Conservation (phyloP, 2,329 filamentous ascomycete genomes). For the Clonostachys rosea region DNA sequence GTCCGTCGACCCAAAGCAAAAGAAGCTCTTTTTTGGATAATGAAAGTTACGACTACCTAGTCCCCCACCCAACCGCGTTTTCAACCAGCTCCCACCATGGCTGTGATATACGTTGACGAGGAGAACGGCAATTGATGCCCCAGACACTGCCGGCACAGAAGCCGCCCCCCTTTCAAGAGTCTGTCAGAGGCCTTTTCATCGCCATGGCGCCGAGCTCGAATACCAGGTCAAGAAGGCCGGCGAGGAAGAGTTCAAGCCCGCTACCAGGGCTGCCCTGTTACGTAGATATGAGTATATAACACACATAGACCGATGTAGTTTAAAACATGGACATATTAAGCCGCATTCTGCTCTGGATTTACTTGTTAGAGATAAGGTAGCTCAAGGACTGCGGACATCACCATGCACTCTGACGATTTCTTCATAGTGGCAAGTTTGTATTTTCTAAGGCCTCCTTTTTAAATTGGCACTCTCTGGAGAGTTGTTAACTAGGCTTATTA, state of each 20-base stretch:
- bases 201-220: slow-evolving; percentile 62
- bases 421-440: too few species aligned
- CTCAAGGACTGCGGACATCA: too few species aligned
- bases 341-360: too few species aligned
- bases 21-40: slow-evolving; percentile 47
- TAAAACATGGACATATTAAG: too few species aligned
- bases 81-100: not conserved
- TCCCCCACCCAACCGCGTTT: too few species aligned
- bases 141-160: slow-evolving; percentile 63
- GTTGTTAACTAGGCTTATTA: not conserved
- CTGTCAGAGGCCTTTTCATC: slow-evolving; percentile 71
- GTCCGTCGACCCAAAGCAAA: slow-evolving; percentile 38
- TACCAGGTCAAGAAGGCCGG: slow-evolving; percentile 37
- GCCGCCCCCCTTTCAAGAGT: slow-evolving; percentile 71
- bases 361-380: too few species aligned
- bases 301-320: too few species aligned
- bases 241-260: slow-evolving; percentile 4
- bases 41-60: not conserved
- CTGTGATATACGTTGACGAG: slow-evolving; percentile 70
- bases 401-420: too few species aligned
- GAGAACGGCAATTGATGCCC: slow-evolving; percentile 68
- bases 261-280: slow-evolving; percentile 44
- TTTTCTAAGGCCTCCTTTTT: too few species aligned
- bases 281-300: too few species aligned
- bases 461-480: too few species aligned